A percentile compares a stretch with the other conserved stretches of the same genome.
These are phyloP conservation scores for Vicia villosa DNA, from an alignment of 306 rosid species.

Conservation along the genomic window DNA sequence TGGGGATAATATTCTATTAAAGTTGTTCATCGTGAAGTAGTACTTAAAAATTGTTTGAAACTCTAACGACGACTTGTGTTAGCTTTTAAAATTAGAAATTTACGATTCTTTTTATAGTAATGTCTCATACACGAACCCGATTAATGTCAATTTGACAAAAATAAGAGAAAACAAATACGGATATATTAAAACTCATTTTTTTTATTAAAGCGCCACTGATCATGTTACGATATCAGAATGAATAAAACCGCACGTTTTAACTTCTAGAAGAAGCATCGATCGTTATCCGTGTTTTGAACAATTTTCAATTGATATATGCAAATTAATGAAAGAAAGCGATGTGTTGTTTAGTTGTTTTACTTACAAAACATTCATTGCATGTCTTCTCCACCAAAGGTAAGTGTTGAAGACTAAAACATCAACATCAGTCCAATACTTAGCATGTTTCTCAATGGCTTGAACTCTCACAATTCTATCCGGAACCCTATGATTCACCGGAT, in stretches of 20 bases:
- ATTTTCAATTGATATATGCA: neutral
- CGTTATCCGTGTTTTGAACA: slow-evolving; percentile 1
- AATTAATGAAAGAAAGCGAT: neutral
- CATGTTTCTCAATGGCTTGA: slow-evolving; percentile 76
- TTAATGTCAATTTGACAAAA: neutral
- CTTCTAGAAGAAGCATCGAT: no score
- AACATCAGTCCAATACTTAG: slow-evolving; percentile 72
- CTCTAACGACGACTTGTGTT: neutral
- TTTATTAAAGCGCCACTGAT: no score
- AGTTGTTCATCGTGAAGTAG: neutral
- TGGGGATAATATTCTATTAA: neutral
- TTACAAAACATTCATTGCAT: slow-evolving; percentile 61
- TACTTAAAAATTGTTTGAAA: neutral
- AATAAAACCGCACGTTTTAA: no score
- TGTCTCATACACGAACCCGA: neutral
- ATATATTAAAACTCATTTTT: no score
- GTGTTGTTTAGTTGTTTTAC: slow-evolving; percentile 24
- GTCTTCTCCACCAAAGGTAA: slow-evolving; percentile 90
- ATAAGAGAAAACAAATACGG: neutral
- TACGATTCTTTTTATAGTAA: neutral
- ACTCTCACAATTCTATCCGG: slow-evolving; percentile 65
- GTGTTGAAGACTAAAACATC: slow-evolving; percentile 72
- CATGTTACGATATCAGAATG: no score
- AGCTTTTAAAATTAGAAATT: neutral
- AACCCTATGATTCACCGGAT: slow-evolving; percentile 68